Evolutionary conservation across 139 green algal genomes (phyloP), one percentile per base, ranked within the genome.

Genomic region (Volvox reticuliferus): DNA sequence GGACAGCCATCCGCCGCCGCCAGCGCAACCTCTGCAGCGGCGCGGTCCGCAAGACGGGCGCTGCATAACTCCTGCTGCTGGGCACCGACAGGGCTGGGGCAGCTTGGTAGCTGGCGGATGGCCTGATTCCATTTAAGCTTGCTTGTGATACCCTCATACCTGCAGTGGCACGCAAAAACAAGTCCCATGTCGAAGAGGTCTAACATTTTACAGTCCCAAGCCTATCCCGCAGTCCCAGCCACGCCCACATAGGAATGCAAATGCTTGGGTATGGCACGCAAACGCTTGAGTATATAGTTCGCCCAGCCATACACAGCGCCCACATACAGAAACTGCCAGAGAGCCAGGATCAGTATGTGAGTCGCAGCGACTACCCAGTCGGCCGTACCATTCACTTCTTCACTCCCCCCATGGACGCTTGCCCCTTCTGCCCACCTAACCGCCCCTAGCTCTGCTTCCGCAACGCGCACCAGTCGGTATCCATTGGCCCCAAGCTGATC

Each of bases 51-150:
- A 26, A 75, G 55, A 3, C 50, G 37, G 9, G 80, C 80, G 85
- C 35, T 79, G 69, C 85, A 82, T 14, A 90, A 44, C 86, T 90
- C 73, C 86, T 90, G 86, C 71, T 90, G 71, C 73, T 36, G 50
- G 12, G 86, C 71, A 22, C 71, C 86, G 30, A 76, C 32, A 22
- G 86, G 73, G n/a, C 50, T 84, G 71, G 86, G 86, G 73, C 71
- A 76, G 73, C 14, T 84, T 67, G 91, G 91, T 33, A 87, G 86
- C 86, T 91, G 78, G 32, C 91, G 85, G 18, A 91, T 89, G 50
- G 86, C 79, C 55, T 91, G 86, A 67, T 93, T 93, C 97, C 97
- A 99, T 75, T 96, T 96, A n/a, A 99, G 95, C 93, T 98, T 99
- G 55, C 96, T 92, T 0, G 95, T 97, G 90, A 98, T 98, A 88